These are phyloP conservation scores for Jatropha podagrica DNA, from an alignment of 441 rosid species.

Conservation along the genomic window DNA sequence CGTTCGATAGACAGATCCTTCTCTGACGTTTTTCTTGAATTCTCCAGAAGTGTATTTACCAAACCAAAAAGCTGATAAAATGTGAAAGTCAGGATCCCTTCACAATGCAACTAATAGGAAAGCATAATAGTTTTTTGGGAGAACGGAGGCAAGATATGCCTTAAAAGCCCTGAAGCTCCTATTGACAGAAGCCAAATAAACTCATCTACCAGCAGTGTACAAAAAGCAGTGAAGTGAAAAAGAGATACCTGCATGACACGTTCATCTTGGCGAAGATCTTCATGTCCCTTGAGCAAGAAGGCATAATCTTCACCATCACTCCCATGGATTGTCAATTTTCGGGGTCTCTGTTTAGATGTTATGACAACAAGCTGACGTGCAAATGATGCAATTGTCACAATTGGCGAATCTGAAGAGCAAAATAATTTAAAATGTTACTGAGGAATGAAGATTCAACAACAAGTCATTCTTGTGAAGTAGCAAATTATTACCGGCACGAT, in stretches of 20 bases:
- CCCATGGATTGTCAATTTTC: slow-evolving; percentile 96
- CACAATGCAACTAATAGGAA: not conserved
- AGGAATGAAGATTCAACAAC: slow-evolving; percentile 15
- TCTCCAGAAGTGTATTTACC: slow-evolving; percentile 92
- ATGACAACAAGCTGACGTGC: slow-evolving; percentile 92
- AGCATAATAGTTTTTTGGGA: not conserved
- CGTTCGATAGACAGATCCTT: slow-evolving; percentile 93
- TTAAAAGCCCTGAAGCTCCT: slow-evolving; percentile 2
- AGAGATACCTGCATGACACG: slow-evolving; percentile 97
- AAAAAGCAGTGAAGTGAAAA: slow-evolving; percentile 3
- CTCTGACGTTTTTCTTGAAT: slow-evolving; percentile 88
- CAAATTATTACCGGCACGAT: slow-evolving; percentile 71
- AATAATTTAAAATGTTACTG: slow-evolving; percentile 9
- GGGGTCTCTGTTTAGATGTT: slow-evolving; percentile 94
- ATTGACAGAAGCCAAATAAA: slow-evolving; percentile 5
- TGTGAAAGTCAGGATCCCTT: slow-evolving; percentile 15
- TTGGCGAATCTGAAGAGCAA: slow-evolving; percentile 62
- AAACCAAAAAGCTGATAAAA: slow-evolving; percentile 90
- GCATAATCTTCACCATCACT: slow-evolving; percentile 94
- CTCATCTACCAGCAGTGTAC: not conserved
- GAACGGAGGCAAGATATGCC: slow-evolving; percentile 13
- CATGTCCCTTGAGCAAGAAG: slow-evolving; percentile 97
- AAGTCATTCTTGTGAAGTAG: slow-evolving; percentile 7
- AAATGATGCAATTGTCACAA: slow-evolving; percentile 91
- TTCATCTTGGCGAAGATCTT: slow-evolving; percentile 99